A percentile compares a stretch with the other conserved stretches of the same genome.
These are phyloP conservation scores for Dactylella cylindrospora DNA, from an alignment of 2,329 filamentous ascomycete species.

Conservation along the genomic window DNA sequence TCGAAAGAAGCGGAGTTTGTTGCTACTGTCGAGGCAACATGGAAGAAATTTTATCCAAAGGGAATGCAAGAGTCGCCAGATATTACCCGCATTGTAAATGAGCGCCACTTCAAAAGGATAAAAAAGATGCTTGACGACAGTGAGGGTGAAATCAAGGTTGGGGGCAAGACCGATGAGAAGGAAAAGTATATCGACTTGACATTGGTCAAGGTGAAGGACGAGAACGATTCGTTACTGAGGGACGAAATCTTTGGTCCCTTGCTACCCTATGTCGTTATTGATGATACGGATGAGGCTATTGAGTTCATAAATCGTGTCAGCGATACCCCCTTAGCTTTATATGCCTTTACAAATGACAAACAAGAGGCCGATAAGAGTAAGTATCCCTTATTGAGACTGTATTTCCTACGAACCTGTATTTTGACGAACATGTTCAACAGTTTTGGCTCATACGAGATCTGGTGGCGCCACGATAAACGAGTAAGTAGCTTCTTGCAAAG, in stretches of 20 bases:
- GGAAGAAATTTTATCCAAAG: conserved; percentile 78
- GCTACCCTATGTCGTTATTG: conserved; percentile 62
- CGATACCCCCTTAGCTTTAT: conserved; percentile 78
- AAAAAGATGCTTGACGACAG: conserved; percentile 88
- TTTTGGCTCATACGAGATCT: conserved; percentile 65
- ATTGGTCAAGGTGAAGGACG: conserved; percentile 75
- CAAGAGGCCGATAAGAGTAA: conserved; percentile 66
- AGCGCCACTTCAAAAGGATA: conserved; percentile 74
- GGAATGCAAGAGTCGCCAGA: conserved; percentile 78
- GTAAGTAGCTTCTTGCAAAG: conserved; percentile 56
- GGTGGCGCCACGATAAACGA: conserved; percentile 69
- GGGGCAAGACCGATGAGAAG: conserved; percentile 77
- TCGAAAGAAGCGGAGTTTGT: conserved; percentile 63
- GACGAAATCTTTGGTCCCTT: conserved; percentile 95
- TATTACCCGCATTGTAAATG: conserved; percentile 77
- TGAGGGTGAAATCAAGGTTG: conserved; percentile 80
- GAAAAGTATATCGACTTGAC: conserved; percentile 88
- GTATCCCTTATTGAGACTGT: conserved; percentile 49
- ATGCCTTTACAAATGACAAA: conserved; percentile 68
- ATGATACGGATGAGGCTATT: conserved; percentile 82
- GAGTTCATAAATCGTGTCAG: conserved; percentile 76
- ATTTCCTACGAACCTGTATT: background rate
- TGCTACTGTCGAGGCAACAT: conserved; percentile 68
- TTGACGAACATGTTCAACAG: conserved; percentile 51
- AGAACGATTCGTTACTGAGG: conserved; percentile 73